Percentiles rank a stretch among this genome's conserved stretches.
Conservation (phyloP, 2,329 filamentous ascomycete species). For the Reticulascus tulasneorum region DNA sequence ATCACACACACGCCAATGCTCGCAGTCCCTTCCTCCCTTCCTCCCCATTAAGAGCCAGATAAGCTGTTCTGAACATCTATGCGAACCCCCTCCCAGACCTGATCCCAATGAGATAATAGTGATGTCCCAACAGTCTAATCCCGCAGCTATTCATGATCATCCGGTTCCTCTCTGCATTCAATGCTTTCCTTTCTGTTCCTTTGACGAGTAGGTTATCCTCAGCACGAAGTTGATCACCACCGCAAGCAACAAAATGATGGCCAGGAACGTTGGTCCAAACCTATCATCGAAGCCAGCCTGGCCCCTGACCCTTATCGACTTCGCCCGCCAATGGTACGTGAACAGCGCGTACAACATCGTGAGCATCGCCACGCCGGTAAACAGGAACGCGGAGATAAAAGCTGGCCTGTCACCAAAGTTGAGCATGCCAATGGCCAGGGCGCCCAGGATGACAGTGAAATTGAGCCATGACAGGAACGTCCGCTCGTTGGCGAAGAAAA, state of each 20-base stretch:
- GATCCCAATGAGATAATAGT: too few relatives aligned
- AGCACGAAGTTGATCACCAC: constrained; percentile 97
- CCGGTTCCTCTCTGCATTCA: constrained; percentile 10
- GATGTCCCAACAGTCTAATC: too few relatives aligned
- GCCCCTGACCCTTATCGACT: constrained; percentile 83
- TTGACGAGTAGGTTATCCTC: constrained; percentile 53
- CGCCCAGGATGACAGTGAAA: constrained; percentile 97
- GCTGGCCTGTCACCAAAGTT: constrained; percentile 96
- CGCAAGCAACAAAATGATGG: constrained; percentile 78
- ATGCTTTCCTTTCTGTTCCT: constrained; percentile 25
- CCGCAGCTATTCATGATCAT: too few relatives aligned
- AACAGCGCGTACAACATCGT: constrained; percentile 93
- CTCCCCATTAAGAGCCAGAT: too few relatives aligned
- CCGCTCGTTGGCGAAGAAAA: constrained; percentile 99
- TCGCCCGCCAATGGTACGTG: constrained; percentile 96
- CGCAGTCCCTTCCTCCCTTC: too few relatives aligned
- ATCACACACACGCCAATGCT: too few relatives aligned
- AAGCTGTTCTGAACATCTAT: too few relatives aligned
- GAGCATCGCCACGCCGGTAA: constrained; percentile 89
- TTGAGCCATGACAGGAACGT: constrained; percentile 99
- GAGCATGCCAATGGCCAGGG: constrained; percentile 91
- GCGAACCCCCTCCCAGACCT: too few relatives aligned
- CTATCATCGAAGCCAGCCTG: constrained; percentile 96
- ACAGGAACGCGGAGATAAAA: constrained; percentile 89
- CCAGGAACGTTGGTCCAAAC: constrained; percentile 86